These are phyloP conservation scores for Amyloporia xantha DNA, from an alignment of 768 basidiomycete species.

Conservation along the genomic window DNA sequence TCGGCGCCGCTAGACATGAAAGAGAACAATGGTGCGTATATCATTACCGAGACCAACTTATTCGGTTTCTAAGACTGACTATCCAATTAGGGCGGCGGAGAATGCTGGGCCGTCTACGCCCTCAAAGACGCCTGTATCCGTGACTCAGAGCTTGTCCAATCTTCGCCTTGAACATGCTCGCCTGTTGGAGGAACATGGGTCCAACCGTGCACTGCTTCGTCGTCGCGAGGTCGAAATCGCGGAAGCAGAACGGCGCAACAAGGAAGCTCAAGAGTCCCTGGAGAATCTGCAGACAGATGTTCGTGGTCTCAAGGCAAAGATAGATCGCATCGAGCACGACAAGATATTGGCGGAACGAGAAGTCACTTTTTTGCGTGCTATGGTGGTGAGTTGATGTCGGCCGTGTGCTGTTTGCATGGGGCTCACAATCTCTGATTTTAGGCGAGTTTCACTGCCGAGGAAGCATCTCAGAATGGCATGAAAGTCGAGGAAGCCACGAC, in stretches of 20 bases:
- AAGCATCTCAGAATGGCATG: conserved; percentile 28
- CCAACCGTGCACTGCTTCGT: conserved; percentile 44
- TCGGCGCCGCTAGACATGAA: conserved; percentile 53
- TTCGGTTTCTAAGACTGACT: neutral
- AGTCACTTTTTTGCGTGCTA: conserved; percentile 56
- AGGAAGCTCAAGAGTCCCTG: conserved; percentile 7
- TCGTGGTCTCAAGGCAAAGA: conserved; percentile 34
- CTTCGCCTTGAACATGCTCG: conserved; percentile 58
- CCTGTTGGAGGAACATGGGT: conserved; percentile 63
- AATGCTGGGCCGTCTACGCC: conserved; percentile 29
- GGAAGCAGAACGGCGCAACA: conserved; percentile 30
- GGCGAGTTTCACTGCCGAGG: conserved; percentile 63
- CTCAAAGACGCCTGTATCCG: conserved; percentile 43
- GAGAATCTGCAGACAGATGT: conserved; percentile 33
- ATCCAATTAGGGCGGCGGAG: conserved; percentile 35
- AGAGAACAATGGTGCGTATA: conserved; percentile 49
- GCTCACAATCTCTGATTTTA: conserved; percentile 17
- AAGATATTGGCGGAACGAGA: conserved; percentile 49
- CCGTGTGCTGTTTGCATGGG: neutral
- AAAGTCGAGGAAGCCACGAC: conserved; percentile 31
- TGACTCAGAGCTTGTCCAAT: conserved; percentile 50
- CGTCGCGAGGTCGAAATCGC: conserved; percentile 47
- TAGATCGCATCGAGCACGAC: conserved; percentile 31
- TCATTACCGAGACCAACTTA: neutral
- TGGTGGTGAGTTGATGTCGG: conserved; percentile 44